Base-by-base conservation (phyloP, 139 green algal species). In the Auxenochlorella pyrenoidosa region DNA sequence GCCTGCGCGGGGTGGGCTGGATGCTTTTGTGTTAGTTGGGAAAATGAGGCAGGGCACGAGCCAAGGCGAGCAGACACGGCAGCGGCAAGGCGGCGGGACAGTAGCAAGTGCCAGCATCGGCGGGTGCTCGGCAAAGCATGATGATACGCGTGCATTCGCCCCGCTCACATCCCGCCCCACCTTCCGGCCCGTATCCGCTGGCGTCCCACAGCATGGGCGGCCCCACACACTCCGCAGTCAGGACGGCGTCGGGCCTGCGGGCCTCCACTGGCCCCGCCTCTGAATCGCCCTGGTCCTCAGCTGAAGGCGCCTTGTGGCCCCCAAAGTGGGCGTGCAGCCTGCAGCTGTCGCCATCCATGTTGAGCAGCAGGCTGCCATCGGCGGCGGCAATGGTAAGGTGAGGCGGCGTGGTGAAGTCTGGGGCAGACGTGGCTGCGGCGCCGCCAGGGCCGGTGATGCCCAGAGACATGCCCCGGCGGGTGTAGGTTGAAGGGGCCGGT, bases 341-440 rank as follows among this genome's bases (percentile, higher is more conserved):
- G 60, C 80, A 85, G 26, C 34, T 19, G 1, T 85, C 60, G 38
- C 80, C 80, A 0, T 32, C 13, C 80, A 85, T 76, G 34, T n/a
- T 24, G 59, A 75, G 6, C 41, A 76, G 80, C 80, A 85, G 40
- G 80, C 80, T 85, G 63, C 80, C 80, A 32, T 85, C 80, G 28
- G 59, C 80, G 10, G 80, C 30, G 6, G 59, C 18, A 2, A 85
- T 34, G 28, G n/a, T 38, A 59, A 84, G 70, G 26, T 51, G 38
- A 12, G 79, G 79, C 10, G 79, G 79, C 12, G 59, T 59, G 24
- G 58, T 1, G 8, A 58, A 40, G 79, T 54, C 40, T 10, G 79
- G 79, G 21, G 47, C 28, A 5, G 47, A 36, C 24, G 79, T 58
- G 5, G 40, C 59, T 0, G 79, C 58, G 38, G 26, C 18, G 58